These are phyloP conservation scores for Xylaria sp. DNA, from an alignment of 2,329 filamentous ascomycete genomes.

Conservation along the genomic window DNA sequence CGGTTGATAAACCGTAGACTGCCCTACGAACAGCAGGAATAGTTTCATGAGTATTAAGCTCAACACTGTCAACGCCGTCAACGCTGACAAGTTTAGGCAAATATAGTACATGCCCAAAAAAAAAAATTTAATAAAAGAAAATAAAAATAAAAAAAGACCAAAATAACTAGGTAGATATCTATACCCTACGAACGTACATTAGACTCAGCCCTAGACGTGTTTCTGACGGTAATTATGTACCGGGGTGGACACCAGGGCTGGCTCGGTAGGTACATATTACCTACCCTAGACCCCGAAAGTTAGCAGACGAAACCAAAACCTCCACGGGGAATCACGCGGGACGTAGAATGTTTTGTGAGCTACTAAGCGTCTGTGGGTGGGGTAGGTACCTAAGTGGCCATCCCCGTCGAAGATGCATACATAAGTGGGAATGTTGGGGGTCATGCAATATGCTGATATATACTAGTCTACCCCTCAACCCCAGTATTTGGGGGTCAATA, in stretches of 20 bases:
- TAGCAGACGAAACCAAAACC: background rate
- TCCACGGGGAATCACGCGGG: slow-evolving; percentile 24
- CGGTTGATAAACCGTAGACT: background rate
- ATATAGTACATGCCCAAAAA: too few species aligned
- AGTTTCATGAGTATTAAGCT: background rate
- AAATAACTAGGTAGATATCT: too few species aligned
- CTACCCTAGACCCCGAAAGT: background rate
- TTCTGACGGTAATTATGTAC: too few species aligned
- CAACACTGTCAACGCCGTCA: too few species aligned
- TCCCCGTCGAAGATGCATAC: background rate
- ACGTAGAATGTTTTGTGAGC: background rate
- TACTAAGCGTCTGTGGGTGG: too few species aligned
- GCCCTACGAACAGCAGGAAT: background rate
- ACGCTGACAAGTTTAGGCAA: too few species aligned
- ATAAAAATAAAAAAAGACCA: too few species aligned
- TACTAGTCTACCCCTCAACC: slow-evolving; percentile 22
- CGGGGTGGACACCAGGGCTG: too few species aligned
- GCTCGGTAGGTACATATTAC: background rate
- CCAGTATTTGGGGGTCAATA: slow-evolving; percentile 17
- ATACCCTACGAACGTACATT: too few species aligned
- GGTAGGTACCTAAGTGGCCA: background rate
- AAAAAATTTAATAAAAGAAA: too few species aligned
- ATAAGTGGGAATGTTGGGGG: slow-evolving; percentile 16
- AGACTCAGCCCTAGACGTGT: too few species aligned
- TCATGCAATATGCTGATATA: slow-evolving; percentile 15